Evolutionary conservation across 495 filamentous ascomycete genomes (phyloP).

Genomic region (Paragyromitra xinjiangensis): DNA sequence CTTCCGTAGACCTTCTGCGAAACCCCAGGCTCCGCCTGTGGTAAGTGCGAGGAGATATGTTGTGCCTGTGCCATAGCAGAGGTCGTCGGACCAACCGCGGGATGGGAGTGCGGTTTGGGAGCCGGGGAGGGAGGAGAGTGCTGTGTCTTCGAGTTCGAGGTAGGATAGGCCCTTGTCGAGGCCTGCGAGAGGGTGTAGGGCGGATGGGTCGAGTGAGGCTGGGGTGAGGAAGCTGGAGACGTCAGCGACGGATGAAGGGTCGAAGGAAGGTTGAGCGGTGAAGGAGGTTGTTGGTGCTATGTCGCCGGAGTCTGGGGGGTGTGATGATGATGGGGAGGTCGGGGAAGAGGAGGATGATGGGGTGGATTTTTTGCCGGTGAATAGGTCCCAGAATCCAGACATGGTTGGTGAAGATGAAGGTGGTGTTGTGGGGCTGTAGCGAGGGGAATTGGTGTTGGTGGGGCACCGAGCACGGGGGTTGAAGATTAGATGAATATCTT

Average conservation of each 20-base stretch:
- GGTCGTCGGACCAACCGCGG: constrained; percentile 95
- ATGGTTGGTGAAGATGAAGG: constrained; percentile 24
- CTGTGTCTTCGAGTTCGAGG: constrained; percentile 88
- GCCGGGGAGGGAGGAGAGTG: constrained; percentile 87
- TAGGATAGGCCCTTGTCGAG: constrained; percentile 93
- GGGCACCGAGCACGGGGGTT: neutral
- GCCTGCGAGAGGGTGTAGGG: constrained; percentile 92
- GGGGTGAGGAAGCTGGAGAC: constrained; percentile 59
- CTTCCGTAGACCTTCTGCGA: constrained; percentile 84
- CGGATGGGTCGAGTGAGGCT: constrained; percentile 77
- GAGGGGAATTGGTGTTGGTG: neutral
- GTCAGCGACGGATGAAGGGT: constrained; percentile 25
- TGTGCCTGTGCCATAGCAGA: constrained; percentile 95
- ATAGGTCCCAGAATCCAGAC: constrained; percentile 51
- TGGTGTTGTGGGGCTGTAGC: neutral
- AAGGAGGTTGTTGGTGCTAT: constrained; percentile 49
- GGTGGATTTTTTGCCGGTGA: constrained; percentile 33
- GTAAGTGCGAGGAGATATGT: constrained; percentile 88
- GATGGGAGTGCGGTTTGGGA: constrained; percentile 86
- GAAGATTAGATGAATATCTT: neutral
- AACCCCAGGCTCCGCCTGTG: constrained; percentile 89
- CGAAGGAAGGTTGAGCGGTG: constrained; percentile 32
- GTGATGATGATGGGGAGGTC: neutral
- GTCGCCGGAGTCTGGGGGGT: constrained; percentile 50
- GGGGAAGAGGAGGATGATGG: neutral